Conservation (phyloP, 352 stramenopile genomes). For the Globisporangium okanoganense region DNA sequence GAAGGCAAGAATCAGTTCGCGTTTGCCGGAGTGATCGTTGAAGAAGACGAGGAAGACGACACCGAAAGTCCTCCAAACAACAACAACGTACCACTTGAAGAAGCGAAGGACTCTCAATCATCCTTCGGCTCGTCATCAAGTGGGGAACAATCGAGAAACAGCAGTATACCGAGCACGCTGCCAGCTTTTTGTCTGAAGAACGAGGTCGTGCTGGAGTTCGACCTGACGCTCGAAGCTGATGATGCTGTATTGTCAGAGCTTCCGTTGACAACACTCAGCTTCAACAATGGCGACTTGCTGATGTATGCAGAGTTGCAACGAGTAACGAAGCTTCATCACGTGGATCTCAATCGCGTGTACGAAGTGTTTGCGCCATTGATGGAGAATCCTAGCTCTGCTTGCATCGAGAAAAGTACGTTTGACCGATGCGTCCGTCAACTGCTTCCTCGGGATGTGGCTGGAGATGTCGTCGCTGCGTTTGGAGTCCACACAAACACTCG, state of each 20-base stretch:
- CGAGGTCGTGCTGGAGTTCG: slow-evolving; percentile 82
- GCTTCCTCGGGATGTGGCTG: slow-evolving; percentile 45
- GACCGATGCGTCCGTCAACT: slow-evolving; percentile 66
- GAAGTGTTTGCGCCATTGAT: slow-evolving; percentile 76
- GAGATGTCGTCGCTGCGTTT: slow-evolving; percentile 57
- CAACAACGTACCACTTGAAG: slow-evolving; percentile 16
- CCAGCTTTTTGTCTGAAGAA: slow-evolving; percentile 78
- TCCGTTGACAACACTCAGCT: slow-evolving; percentile 64
- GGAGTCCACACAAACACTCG: slow-evolving; percentile 55
- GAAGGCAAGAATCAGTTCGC: slow-evolving; percentile 42
- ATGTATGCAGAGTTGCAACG: slow-evolving; percentile 80
- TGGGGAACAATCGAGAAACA: slow-evolving; percentile 36
- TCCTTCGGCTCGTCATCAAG: slow-evolving; percentile 65
- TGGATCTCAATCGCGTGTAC: slow-evolving; percentile 62
- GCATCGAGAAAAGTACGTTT: slow-evolving; percentile 81
- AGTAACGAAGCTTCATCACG: slow-evolving; percentile 64
- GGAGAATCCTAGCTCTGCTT: slow-evolving; percentile 38
- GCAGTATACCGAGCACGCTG: slow-evolving; percentile 54
- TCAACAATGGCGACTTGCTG: slow-evolving; percentile 82
- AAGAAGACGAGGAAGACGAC: slow-evolving; percentile 69
- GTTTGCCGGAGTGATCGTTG: slow-evolving; percentile 61
- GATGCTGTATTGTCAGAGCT: slow-evolving; percentile 62
- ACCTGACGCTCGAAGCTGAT: slow-evolving; percentile 62
- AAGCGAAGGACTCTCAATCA: slow-evolving; percentile 13
- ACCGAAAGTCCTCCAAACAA: slow-evolving; percentile 4